These are phyloP conservation scores for Thelonectria olida DNA, from an alignment of 2,329 filamentous ascomycete species.

Conservation along the genomic window DNA sequence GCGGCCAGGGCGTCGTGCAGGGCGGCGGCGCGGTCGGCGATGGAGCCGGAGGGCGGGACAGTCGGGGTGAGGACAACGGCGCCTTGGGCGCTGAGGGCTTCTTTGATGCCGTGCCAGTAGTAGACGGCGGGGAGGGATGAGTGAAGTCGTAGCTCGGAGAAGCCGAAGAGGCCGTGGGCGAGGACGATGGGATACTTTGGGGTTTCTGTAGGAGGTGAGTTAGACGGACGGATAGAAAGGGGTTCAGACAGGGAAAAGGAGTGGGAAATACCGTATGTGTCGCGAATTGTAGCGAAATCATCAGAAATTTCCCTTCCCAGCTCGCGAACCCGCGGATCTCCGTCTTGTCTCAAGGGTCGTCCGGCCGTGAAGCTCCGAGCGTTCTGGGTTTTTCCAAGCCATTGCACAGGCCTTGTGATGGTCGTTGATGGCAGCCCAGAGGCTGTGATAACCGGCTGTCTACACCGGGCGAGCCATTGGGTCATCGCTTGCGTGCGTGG, in stretches of 20 bases:
- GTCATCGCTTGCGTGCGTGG: slow-evolving; percentile 32
- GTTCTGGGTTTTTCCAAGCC: background rate
- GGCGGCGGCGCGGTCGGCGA: slow-evolving; percentile 67
- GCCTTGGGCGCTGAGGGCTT: slow-evolving; percentile 63
- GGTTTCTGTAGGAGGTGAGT: slow-evolving; percentile 50
- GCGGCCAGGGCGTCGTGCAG: slow-evolving; percentile 64
- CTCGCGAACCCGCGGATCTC: slow-evolving; percentile 53
- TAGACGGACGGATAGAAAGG: background rate
- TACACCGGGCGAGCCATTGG: slow-evolving; percentile 29
- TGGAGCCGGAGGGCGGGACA: slow-evolving; percentile 69
- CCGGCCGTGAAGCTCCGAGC: slow-evolving; percentile 27
- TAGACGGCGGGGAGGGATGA: slow-evolving; percentile 64
- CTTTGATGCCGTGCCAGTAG: slow-evolving; percentile 73
- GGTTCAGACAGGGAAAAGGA: background rate
- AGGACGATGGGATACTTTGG: slow-evolving; percentile 71
- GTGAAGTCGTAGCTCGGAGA: slow-evolving; percentile 64
- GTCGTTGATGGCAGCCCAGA: background rate
- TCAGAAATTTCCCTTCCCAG: slow-evolving; percentile 54
- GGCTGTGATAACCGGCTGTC: slow-evolving; percentile 5
- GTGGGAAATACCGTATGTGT: slow-evolving; percentile 52
- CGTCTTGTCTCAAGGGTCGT: slow-evolving; percentile 21
- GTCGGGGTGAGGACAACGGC: slow-evolving; percentile 67
- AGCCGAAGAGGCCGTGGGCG: slow-evolving; percentile 72
- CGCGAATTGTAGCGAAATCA: slow-evolving; percentile 56
- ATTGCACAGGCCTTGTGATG: slow-evolving; percentile 20